A percentile compares a stretch with the other conserved stretches of the same genome.
Conservation (phyloP, 345 rosid species). For the Xanthoceras sorbifolium region DNA sequence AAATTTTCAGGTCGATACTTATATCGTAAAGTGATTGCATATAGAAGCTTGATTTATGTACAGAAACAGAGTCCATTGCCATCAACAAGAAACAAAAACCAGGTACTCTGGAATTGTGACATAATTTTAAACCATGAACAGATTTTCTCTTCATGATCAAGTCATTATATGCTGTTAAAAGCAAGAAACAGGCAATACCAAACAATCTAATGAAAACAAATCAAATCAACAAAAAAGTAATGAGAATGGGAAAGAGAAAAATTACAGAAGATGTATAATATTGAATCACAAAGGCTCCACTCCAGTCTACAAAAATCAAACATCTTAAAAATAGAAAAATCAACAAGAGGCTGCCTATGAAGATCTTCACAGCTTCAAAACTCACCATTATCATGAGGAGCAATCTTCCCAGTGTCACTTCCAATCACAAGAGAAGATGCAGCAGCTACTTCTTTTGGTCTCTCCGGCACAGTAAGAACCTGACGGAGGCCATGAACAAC, state of each 20-base stretch:
- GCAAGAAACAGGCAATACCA: background rate
- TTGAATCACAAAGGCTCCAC: background rate
- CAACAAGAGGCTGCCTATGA: background rate
- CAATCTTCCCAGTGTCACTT: background rate
- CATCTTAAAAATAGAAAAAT: background rate
- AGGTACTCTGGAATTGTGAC: background rate
- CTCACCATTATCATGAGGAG: constrained; percentile 17
- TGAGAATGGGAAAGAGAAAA: background rate
- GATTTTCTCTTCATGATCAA: background rate
- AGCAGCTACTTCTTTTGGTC: background rate
- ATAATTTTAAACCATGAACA: background rate
- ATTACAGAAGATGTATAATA: background rate
- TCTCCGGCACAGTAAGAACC: constrained; percentile 19
- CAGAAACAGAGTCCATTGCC: background rate
- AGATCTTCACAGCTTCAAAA: constrained; percentile 7
- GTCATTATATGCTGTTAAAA: background rate
- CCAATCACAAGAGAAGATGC: constrained; percentile 7
- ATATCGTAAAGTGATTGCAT: background rate
- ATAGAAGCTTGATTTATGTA: background rate
- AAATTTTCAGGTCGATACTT: background rate
- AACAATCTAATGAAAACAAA: background rate
- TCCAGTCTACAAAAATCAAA: background rate
- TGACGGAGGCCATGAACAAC: constrained; percentile 41
- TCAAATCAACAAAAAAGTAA: background rate
- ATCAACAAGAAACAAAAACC: no score